These are phyloP conservation scores for Bullera alba DNA, from an alignment of 768 basidiomycete species.

Conservation along the genomic window DNA sequence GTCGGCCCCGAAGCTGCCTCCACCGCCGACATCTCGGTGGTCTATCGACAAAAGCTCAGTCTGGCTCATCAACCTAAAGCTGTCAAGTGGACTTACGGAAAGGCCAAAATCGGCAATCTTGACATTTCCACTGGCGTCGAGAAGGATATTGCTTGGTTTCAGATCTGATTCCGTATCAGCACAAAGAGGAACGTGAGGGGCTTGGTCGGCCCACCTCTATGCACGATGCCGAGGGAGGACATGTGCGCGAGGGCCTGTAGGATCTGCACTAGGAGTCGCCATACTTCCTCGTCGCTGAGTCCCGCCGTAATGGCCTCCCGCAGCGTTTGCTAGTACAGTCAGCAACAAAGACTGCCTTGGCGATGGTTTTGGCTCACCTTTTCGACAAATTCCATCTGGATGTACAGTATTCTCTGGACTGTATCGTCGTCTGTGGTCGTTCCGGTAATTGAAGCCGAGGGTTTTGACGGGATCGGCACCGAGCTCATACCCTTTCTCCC, in stretches of 20 bases:
- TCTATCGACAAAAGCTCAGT: conserved; percentile 3
- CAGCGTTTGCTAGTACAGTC: conserved; percentile 61
- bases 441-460: conserved; percentile 23
- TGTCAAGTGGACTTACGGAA: conserved; percentile 28
- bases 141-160: conserved; percentile 89
- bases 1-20: conserved; percentile 6
- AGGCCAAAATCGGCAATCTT: conserved; percentile 88
- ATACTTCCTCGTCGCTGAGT: conserved; percentile 73
- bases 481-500: conserved; percentile 4
- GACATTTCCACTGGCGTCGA: conserved; percentile 48
- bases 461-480: conserved; percentile 7
- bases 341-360: neutral
- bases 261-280: conserved; percentile 83
- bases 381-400: conserved; percentile 67
- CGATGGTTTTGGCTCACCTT: conserved; percentile 17
- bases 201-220: conserved; percentile 41
- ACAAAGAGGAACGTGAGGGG: no score
- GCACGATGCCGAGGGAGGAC: conserved; percentile 74
- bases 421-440: conserved; percentile 20
- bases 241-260: conserved; percentile 85
- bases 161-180: conserved; percentile 57
- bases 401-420: conserved; percentile 64
- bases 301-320: conserved; percentile 68
- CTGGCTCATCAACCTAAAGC: neutral
- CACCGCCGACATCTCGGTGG: conserved; percentile 25